A percentile compares a stretch with the other conserved stretches of the same genome.
These are phyloP conservation scores for Debaryomycetaceae sp. DNA, from an alignment of 1,139 yeast genomes.

Conservation along the genomic window DNA sequence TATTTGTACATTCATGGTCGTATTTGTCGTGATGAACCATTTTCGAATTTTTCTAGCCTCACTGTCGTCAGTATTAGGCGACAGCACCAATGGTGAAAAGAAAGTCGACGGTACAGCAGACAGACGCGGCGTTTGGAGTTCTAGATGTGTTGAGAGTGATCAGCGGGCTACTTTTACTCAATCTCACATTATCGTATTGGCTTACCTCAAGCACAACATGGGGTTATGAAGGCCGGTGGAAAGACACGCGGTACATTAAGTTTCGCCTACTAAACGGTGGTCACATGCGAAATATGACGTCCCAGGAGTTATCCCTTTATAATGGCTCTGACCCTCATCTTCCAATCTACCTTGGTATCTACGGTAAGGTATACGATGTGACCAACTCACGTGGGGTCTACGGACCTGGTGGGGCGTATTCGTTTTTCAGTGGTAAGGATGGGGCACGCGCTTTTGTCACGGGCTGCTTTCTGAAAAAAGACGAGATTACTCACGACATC, in stretches of 20 bases:
- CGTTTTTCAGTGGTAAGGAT: constrained; percentile 62
- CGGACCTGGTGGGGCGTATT: constrained; percentile 64
- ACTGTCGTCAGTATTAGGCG: not conserved
- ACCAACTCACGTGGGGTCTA: constrained; percentile 49
- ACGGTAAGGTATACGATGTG: constrained; percentile 72
- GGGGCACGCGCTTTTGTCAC: constrained; percentile 73
- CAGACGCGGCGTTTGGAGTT: constrained; percentile 16
- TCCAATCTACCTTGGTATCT: constrained; percentile 64
- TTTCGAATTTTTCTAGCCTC: not conserved
- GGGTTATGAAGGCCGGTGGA: constrained; percentile 52
- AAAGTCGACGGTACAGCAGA: no score
- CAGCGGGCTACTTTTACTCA: constrained; percentile 45
- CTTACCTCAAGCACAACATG: constrained; percentile 47
- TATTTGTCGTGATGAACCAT: not conserved
- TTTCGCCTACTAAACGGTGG: constrained; percentile 6
- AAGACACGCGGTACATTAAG: constrained; percentile 31
- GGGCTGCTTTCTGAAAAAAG: constrained; percentile 61
- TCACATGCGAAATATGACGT: constrained; percentile 28
- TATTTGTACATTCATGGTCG: constrained; percentile 1
- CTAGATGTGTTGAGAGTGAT: constrained; percentile 43
- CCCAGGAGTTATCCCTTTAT: constrained; percentile 44
- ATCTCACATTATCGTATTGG: constrained; percentile 48
- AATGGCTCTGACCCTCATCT: constrained; percentile 46
- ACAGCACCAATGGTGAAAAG: not conserved
- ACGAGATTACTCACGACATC: constrained; percentile 63